phyloP scores from a whole-genome alignment of 176 grass and related monocot genomes.

The Oryza glumipatula region DNA sequence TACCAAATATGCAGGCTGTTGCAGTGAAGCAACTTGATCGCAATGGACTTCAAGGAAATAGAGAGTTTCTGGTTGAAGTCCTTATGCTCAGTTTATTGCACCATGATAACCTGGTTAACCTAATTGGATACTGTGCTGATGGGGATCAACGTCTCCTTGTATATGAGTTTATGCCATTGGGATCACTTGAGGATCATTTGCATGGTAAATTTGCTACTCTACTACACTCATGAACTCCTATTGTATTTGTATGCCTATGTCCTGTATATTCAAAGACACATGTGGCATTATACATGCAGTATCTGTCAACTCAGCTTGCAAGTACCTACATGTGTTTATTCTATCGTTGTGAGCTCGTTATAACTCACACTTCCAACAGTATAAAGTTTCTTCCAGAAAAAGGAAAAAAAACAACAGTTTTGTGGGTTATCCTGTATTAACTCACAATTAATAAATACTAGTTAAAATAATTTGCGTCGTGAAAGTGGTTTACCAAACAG shows the following conservation, averaged over 20 bases:
- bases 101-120: conserved; percentile 86
- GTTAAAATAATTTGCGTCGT: not conserved
- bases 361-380: not conserved
- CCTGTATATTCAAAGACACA: conserved; percentile 34
- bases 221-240: conserved; percentile 21
- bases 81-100: conserved; percentile 87
- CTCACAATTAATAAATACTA: not conserved
- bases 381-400: not conserved
- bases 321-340: conserved; percentile 13
- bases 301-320: conserved; percentile 24
- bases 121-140: conserved; percentile 96
- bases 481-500: not conserved
- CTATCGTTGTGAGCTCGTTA: not conserved
- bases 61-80: conserved; percentile 90
- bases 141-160: conserved; percentile 90
- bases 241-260: conserved; percentile 26
- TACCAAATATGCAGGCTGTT: conserved; percentile 53
- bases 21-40: conserved; percentile 91
- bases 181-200: conserved; percentile 93
- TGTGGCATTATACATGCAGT: not conserved
- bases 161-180: conserved; percentile 92
- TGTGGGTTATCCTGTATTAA: conserved; percentile 6
- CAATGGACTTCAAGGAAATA: conserved; percentile 88
- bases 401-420: not conserved
- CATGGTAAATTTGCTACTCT: conserved; percentile 59